These are phyloP conservation scores for Myxozyma mucilagina DNA, from an alignment of 805 yeast species.

Conservation along the genomic window DNA sequence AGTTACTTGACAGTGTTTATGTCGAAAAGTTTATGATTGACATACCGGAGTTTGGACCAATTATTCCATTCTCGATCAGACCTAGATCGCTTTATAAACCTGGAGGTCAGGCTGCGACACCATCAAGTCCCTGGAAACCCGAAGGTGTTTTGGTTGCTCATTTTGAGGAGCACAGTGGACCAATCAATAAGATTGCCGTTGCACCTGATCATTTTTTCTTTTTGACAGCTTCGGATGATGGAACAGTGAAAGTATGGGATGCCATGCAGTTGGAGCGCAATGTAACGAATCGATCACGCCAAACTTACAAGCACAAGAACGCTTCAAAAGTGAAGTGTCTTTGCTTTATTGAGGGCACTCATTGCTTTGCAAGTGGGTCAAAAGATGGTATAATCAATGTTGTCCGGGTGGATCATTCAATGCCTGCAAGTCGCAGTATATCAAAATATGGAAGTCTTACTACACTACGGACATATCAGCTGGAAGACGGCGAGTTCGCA, in stretches of 20 bases:
- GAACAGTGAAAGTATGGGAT: conserved; percentile 79
- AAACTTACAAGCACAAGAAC: conserved; percentile 32
- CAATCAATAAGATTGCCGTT: conserved; percentile 58
- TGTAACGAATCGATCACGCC: conserved; percentile 42
- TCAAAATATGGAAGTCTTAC: conserved; percentile 33
- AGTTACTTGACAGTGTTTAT: conserved; percentile 54
- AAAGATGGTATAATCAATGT: conserved; percentile 37
- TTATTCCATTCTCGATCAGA: conserved; percentile 15
- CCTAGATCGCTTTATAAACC: conserved; percentile 19
- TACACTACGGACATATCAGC: conserved; percentile 47
- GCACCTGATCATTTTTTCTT: conserved; percentile 66
- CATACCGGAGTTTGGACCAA: conserved; percentile 67
- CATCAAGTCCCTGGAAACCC: conserved; percentile 40
- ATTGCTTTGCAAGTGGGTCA: conserved; percentile 38
- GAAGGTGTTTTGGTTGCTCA: conserved; percentile 61
- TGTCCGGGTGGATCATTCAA: conserved; percentile 35
- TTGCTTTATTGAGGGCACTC: conserved; percentile 37
- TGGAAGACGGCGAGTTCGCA: conserved; percentile 49
- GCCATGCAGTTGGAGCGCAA: conserved; percentile 61
- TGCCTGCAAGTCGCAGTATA: conserved; percentile 23
- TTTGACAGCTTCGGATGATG: conserved; percentile 75
- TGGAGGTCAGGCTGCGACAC: neutral
- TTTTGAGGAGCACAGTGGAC: conserved; percentile 60
- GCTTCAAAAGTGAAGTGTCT: conserved; percentile 35
- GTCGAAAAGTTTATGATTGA: conserved; percentile 60